Evolutionary conservation across 495 filamentous ascomycete genomes (phyloP).

Genomic region (Aspergillus steynii): DNA sequence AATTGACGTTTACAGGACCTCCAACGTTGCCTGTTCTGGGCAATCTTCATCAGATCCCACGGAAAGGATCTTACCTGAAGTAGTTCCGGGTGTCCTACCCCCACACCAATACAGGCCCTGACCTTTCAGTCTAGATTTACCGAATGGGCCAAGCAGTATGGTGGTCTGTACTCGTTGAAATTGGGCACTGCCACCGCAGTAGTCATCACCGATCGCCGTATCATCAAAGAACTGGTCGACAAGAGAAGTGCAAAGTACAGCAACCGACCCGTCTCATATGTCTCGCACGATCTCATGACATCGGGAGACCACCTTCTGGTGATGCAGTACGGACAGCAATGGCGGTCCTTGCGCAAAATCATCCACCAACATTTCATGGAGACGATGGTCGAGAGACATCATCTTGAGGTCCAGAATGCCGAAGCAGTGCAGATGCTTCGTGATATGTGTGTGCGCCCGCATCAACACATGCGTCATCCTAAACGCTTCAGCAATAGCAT

Average conservation of each 20-base stretch:
- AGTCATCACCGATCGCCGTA: slow-evolving; percentile 38
- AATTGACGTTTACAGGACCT: slow-evolving; percentile 27
- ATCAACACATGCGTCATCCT: slow-evolving; percentile 44
- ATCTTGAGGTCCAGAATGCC: slow-evolving; percentile 34
- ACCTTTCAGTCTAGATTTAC: too few species aligned
- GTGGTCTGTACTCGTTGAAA: slow-evolving; percentile 46
- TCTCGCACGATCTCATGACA: slow-evolving; percentile 42
- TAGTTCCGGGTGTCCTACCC: neutral
- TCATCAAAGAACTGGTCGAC: slow-evolving; percentile 47
- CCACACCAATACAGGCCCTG: too few species aligned
- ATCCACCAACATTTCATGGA: slow-evolving; percentile 47
- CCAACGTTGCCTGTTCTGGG: slow-evolving; percentile 42
- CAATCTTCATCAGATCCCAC: slow-evolving; percentile 41
- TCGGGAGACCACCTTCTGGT: slow-evolving; percentile 47
- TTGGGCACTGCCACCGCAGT: slow-evolving; percentile 33
- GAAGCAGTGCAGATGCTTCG: slow-evolving; percentile 47
- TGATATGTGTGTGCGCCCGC: slow-evolving; percentile 40
- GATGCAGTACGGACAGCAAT: slow-evolving; percentile 44
- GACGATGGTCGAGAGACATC: too few species aligned
- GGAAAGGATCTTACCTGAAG: slow-evolving; percentile 29
- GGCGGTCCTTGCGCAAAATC: slow-evolving; percentile 42
- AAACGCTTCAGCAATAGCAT: slow-evolving; percentile 49
- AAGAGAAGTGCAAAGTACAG: slow-evolving; percentile 44
- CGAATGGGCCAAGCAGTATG: slow-evolving; percentile 46
- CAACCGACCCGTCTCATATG: slow-evolving; percentile 44